A percentile compares a stretch with the other conserved stretches of the same genome.
These are phyloP conservation scores for Heritiera littoralis DNA, from an alignment of 345 rosid genomes.

Conservation along the genomic window DNA sequence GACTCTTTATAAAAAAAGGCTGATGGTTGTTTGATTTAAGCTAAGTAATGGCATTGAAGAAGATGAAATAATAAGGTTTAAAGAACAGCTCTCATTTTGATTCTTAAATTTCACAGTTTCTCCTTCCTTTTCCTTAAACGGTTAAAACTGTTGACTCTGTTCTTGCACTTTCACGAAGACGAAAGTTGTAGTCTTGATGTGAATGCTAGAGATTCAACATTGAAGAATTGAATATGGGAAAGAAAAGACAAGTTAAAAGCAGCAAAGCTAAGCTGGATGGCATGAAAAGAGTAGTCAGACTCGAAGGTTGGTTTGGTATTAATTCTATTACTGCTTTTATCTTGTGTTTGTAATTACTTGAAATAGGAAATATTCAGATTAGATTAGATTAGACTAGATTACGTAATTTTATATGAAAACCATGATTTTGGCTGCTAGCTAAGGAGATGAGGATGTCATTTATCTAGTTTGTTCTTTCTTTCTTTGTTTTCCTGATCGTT, in stretches of 20 bases:
- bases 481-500: neutral
- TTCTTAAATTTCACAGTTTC: neutral
- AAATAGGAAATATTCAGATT: too few relatives aligned
- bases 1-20: neutral
- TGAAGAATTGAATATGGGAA: neutral
- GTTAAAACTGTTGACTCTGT: neutral
- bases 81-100: neutral
- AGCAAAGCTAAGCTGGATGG: neutral
- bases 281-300: neutral
- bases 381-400: too few relatives aligned
- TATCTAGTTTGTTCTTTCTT: neutral
- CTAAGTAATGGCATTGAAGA: neutral
- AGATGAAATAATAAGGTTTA: neutral
- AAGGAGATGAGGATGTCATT: neutral
- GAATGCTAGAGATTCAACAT: neutral
- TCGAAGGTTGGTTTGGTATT: neutral
- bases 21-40: neutral
- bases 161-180: neutral
- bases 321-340: neutral
- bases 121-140: neutral
- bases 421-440: neutral
- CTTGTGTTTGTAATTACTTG: neutral
- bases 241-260: neutral
- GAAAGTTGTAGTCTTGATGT: neutral
- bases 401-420: too few relatives aligned